Conservation (phyloP, 331 rosid genomes). For the Cydonia oblonga region DNA sequence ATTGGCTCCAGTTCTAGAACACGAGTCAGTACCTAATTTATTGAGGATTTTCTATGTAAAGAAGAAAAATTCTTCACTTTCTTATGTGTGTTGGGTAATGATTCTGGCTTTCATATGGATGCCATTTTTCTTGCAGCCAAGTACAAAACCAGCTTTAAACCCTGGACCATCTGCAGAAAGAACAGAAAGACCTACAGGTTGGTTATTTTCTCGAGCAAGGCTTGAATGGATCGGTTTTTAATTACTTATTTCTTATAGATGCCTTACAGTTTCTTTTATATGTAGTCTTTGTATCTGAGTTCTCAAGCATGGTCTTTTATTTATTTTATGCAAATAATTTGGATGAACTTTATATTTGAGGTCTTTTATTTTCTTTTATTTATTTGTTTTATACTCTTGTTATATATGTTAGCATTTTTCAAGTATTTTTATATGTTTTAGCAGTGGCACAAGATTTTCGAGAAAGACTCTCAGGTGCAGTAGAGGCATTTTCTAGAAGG, state of each 20-base stretch:
- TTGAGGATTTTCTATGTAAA: not conserved
- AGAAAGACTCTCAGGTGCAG: slow-evolving; percentile 75
- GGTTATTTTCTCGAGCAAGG: slow-evolving; percentile 8
- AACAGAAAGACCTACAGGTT: slow-evolving; percentile 76
- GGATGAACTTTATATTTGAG: too few species aligned
- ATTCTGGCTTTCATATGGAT: not conserved
- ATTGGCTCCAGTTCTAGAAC: slow-evolving; percentile 85
- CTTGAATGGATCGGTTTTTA: slow-evolving; percentile 6
- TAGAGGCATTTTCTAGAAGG: slow-evolving; percentile 89
- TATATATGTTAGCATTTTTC: too few species aligned
- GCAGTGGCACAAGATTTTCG: slow-evolving; percentile 62
- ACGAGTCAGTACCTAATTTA: slow-evolving; percentile 42
- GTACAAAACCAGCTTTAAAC: slow-evolving; percentile 57
- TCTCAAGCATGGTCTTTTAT: not conserved
- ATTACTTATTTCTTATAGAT: not conserved
- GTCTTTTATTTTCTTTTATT: too few species aligned
- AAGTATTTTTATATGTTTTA: not conserved
- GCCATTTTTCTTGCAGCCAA: slow-evolving; percentile 41
- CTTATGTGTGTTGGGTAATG: not conserved
- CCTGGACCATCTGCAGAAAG: slow-evolving; percentile 69
- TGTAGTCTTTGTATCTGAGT: not conserved
- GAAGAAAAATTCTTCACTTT: not conserved
- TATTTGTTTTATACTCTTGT: too few species aligned
- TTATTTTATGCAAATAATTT: not conserved
- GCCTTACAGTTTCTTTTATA: not conserved